Evolutionary conservation across 345 rosid species (phyloP).

Genomic region (Eucalyptus rudis): DNA sequence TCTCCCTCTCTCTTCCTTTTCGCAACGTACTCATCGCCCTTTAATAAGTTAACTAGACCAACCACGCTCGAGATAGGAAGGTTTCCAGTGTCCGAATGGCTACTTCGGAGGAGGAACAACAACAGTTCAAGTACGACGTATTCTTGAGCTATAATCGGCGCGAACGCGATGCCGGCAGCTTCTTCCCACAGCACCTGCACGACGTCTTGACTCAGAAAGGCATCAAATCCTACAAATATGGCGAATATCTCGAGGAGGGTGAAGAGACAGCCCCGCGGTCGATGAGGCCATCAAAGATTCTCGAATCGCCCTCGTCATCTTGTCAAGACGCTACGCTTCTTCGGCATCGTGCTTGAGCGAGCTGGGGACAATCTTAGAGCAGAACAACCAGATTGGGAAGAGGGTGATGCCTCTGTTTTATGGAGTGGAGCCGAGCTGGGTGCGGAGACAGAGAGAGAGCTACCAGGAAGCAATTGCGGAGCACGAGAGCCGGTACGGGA

Average conservation of each 20-base stretch:
- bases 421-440: not conserved
- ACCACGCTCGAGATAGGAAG: not conserved
- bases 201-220: not conserved
- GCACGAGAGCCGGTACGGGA: not conserved
- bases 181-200: not conserved
- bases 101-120: not conserved
- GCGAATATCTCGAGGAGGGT: not conserved
- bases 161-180: not conserved
- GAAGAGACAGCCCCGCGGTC: not conserved
- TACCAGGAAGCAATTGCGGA: not conserved
- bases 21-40: not conserved
- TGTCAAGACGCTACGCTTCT: not conserved
- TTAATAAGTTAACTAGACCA: not conserved
- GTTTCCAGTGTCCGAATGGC: not conserved
- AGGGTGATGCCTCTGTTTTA: not conserved
- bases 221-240: not conserved
- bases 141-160: not conserved
- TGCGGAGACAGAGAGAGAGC: not conserved
- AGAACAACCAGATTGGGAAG: not conserved
- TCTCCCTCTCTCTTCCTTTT: not conserved
- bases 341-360: not conserved
- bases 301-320: not conserved
- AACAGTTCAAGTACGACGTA: not conserved
- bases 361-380: not conserved
- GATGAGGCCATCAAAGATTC: not conserved